phyloP scores from a whole-genome alignment of 1,284 basidiomycete species.

The Sporisorium scitamineum region DNA sequence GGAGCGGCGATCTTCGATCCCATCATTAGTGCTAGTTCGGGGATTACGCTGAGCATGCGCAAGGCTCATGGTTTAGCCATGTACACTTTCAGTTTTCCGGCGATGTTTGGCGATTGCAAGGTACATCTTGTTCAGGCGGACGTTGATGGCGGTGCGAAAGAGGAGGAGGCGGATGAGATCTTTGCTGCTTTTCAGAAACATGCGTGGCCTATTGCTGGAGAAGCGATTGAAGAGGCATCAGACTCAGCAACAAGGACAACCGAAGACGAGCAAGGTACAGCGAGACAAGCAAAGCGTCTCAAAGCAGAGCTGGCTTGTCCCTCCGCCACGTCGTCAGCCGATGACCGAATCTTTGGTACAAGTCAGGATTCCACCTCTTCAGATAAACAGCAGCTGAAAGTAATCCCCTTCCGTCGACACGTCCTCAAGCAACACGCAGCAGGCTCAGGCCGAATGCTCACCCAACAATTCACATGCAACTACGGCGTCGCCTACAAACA shows the following conservation, averaged over 20 bases:
- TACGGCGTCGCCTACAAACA: constrained; percentile 56
- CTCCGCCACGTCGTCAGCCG: not conserved
- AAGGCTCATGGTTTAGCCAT: constrained; percentile 15
- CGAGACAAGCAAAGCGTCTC: not conserved
- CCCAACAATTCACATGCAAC: constrained; percentile 58
- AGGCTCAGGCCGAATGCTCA: constrained; percentile 32
- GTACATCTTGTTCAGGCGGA: constrained; percentile 48
- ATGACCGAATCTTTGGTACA: not conserved
- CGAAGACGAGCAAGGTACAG: not conserved
- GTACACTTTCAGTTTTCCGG: constrained; percentile 29
- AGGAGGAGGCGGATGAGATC: constrained; percentile 26
- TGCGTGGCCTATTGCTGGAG: constrained; percentile 14
- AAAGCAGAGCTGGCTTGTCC: not conserved
- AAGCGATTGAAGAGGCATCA: not conserved
- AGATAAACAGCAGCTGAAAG: not conserved
- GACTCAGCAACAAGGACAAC: too few relatives aligned
- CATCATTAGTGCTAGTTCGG: constrained; percentile 18
- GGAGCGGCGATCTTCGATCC: constrained; percentile 13
- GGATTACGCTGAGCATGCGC: constrained; percentile 11
- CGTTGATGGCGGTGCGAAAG: constrained; percentile 10
- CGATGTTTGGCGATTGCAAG: constrained; percentile 31
- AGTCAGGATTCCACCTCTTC: not conserved
- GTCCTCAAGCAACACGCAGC: constrained; percentile 25
- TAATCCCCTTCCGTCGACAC: constrained; percentile 46
- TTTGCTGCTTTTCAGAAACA: constrained; percentile 26